Evolutionary conservation across 768 basidiomycete genomes (phyloP), one percentile per base, ranked within the genome.

Genomic region (Dioszegia crocea): DNA sequence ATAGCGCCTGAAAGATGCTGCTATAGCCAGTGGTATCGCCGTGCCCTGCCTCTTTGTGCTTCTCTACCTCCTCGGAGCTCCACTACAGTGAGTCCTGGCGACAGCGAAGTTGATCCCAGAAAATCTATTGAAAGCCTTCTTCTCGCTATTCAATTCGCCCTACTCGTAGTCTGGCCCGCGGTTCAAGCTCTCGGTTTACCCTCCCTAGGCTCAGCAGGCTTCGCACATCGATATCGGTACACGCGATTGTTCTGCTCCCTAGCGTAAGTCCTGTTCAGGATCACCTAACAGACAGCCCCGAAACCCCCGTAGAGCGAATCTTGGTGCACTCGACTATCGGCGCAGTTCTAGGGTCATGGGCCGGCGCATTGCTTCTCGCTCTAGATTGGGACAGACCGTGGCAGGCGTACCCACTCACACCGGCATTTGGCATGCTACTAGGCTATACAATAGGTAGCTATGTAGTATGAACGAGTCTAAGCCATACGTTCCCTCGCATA

Each of bases 381-480:
- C 84, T 98, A 17, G 94, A 98, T 77, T 98, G 94, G 94, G 92
- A 92, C 71, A 83, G 91, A 36, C 90, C 93, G 6, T 97, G 93
- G 93, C 94, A 97, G 87, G 91, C 89, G 11, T 76, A 67, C 39
- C 75, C 75, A 2, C 56, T 76, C 33, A 67, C 73, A 0, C 63
- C 63, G 8, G 51, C 61, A 8, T 53, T 68, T 58, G 61, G 8
- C 60, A 70, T n/a, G 62, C 62, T 8, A 14, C 68, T 49, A 70
- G 75, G 14, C 64, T 69, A 53, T 55, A 62, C 73, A 31, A n/a
- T 59, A 16, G 73, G 67, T 41, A 6, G 61, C 59, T 19, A 43
- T 48, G 57, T 38, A 46, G 60, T 48, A 38, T 61, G 62, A 41
- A 71, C 63, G 19, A 63, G 65, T 56, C 72, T 63, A 10, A 78